Percentiles rank a stretch among this genome's conserved stretches.
phyloP scores from a whole-genome alignment of 768 basidiomycete genomes.

The Lentinula boryana region DNA sequence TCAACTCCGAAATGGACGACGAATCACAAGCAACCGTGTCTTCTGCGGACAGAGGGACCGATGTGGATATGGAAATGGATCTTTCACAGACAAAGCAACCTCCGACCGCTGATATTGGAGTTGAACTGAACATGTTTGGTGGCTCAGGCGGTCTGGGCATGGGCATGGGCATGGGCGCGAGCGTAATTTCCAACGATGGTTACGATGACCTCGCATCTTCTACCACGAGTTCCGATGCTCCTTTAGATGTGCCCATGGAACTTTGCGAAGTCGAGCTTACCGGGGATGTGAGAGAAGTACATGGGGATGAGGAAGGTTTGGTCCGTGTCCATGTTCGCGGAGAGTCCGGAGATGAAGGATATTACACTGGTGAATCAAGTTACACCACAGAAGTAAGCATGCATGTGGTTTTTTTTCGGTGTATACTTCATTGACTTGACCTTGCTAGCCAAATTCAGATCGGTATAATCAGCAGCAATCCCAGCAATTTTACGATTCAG shows the following conservation, averaged over 20 bases:
- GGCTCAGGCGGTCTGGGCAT: conserved; percentile 16
- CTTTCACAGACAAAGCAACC: background rate
- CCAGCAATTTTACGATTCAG: background rate
- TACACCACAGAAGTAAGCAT: background rate
- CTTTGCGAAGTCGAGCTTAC: conserved; percentile 53
- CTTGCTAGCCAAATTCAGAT: background rate
- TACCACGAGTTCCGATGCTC: background rate
- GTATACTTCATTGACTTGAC: background rate
- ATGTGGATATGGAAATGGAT: background rate
- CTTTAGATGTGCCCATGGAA: conserved; percentile 36
- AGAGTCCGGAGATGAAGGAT: conserved; percentile 2
- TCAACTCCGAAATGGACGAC: conserved; percentile 20
- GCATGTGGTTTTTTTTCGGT: background rate
- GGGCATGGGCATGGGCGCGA: conserved; percentile 18
- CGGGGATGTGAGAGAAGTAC: conserved; percentile 48
- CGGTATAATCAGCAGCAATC: background rate
- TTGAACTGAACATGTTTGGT: conserved; percentile 23
- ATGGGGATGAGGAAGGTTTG: conserved; percentile 54
- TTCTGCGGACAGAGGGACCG: background rate
- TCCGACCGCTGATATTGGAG: conserved; percentile 6
- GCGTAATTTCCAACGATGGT: background rate
- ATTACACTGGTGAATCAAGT: background rate
- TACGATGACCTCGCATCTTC: background rate
- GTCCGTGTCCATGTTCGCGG: conserved; percentile 17
- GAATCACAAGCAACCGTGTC: conserved; percentile 27